These are phyloP conservation scores for Hygrocybe punicea DNA, from an alignment of 768 basidiomycete species.

Conservation along the genomic window DNA sequence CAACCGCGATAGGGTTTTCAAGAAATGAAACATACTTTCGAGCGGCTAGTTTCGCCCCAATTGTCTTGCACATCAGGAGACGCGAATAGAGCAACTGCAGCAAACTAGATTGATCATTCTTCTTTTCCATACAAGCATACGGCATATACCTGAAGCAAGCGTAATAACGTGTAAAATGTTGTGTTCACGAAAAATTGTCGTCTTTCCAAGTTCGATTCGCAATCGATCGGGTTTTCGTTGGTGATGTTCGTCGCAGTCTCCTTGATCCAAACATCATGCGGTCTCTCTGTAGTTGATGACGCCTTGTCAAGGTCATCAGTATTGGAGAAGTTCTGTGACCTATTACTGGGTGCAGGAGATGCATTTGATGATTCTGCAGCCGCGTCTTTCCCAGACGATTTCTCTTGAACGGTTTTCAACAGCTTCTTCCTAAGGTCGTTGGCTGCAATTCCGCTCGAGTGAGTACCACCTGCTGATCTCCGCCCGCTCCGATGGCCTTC, in stretches of 20 bases:
- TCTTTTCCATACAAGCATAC: slow-evolving; percentile 10
- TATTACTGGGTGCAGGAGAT: slow-evolving; percentile 1
- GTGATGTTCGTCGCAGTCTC: slow-evolving; percentile 38
- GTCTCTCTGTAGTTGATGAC: neutral
- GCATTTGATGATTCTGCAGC: slow-evolving; percentile 11
- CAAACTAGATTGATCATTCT: no score
- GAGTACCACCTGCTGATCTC: no score
- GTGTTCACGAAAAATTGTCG: slow-evolving; percentile 87
- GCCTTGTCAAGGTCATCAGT: neutral
- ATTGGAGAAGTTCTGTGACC: slow-evolving; percentile 4
- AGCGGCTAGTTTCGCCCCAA: slow-evolving; percentile 66
- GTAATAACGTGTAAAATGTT: slow-evolving; percentile 92
- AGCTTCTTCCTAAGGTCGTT: slow-evolving; percentile 77
- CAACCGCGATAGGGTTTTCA: slow-evolving; percentile 79
- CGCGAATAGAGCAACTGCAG: no score
- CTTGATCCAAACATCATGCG: slow-evolving; percentile 59
- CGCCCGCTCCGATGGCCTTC: no score
- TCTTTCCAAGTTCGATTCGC: slow-evolving; percentile 39
- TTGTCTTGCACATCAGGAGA: no score
- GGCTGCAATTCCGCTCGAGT: slow-evolving; percentile 46
- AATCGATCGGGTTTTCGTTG: no score
- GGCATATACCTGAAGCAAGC: slow-evolving; percentile 69
- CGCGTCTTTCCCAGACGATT: slow-evolving; percentile 33
- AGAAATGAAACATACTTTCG: slow-evolving; percentile 64
- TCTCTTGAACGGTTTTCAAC: slow-evolving; percentile 71